Base-by-base conservation (phyloP, 2,329 filamentous ascomycete species). In the Fusarium sp. region DNA sequence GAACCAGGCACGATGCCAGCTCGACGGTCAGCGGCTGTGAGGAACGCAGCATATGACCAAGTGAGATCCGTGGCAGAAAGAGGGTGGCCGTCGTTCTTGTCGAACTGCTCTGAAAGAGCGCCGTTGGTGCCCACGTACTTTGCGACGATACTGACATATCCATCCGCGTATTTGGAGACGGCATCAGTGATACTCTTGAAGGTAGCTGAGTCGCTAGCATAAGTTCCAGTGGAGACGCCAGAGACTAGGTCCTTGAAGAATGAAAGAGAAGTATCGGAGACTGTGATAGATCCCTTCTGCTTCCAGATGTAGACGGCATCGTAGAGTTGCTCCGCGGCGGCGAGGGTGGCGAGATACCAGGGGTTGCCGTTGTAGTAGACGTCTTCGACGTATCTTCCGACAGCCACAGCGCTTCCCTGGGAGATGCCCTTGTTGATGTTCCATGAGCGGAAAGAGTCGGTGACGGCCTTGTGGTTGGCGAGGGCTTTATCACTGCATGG, bases 241-340 rank as follows among this genome's bases (percentile, higher is more conserved):
- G 89, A 83, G 52, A 87, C 84, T 9, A 93, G 81, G 69, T 90
- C 90, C 63, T 83, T 78, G 86, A 95, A 96, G 82, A 96, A 95
- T 9, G 86, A 75, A 10, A 94, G 83, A 0, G 91, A 94, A 3
- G 84, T 85, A 1, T 83, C 80, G 7, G 88, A 91, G 46, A 95
- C 86, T 1, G 85, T 86, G 72, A 97, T 85, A 7, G 84, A 89
- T 2, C 88, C 89, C 26, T 84, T 78, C 36, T 82, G 79, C 66
- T 90, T 84, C 91, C 92, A 95, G 50, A 91, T 88, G 69, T 91
- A 90, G 2, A 94, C 74, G 1, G 93, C 91, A 72, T 92, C 90
- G 77, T 94, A 95, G 4, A 97, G 86, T 75, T 92, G 90, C 79
- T 96, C 93, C 5, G 92, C 93, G 1, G 92, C 92, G 3, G 92